Percentiles rank a stretch among this genome's conserved stretches.
These are phyloP conservation scores for Boechera stricta DNA, from an alignment of 345 rosid species.

Conservation along the genomic window DNA sequence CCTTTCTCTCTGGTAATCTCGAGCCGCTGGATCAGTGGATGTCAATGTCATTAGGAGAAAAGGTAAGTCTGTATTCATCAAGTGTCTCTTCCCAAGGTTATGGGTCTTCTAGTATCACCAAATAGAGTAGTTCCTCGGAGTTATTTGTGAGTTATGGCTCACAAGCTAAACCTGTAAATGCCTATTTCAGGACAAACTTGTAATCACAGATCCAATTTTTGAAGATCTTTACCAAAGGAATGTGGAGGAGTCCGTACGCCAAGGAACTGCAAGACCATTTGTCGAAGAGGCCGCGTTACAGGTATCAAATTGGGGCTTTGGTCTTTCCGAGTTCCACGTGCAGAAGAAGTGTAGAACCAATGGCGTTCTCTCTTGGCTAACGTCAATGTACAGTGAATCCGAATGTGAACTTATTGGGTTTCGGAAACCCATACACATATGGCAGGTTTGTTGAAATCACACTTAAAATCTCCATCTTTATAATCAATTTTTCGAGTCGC, in stretches of 20 bases:
- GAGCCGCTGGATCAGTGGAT: conserved; percentile 74
- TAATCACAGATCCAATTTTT: conserved; percentile 58
- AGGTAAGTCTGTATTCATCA: conserved; percentile 52
- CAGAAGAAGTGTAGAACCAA: conserved; percentile 65
- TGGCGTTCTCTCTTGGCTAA: conserved; percentile 82
- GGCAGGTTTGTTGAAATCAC: conserved; percentile 76
- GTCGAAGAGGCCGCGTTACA: conserved; percentile 74
- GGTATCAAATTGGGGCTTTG: conserved; percentile 90
- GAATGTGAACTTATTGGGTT: conserved; percentile 81
- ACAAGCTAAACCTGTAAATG: conserved; percentile 21
- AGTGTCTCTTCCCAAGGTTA: conserved; percentile 1
- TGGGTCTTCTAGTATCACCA: neutral
- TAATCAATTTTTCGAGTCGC: conserved; percentile 5
- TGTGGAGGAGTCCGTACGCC: conserved; percentile 92
- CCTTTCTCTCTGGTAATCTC: conserved; percentile 83
- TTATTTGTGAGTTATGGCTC: neutral
- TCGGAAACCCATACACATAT: conserved; percentile 78
- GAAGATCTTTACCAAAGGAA: conserved; percentile 86
- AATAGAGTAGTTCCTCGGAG: conserved; percentile 11
- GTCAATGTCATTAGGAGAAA: conserved; percentile 68
- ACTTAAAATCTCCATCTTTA: conserved; percentile 18
- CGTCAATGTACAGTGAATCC: conserved; percentile 70
- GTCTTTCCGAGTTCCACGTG: conserved; percentile 70
- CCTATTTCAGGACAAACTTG: conserved; percentile 66
- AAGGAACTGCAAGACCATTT: conserved; percentile 73